phyloP scores from a whole-genome alignment of 1,284 basidiomycete genomes.

The Bjerkandera adusta region DNA sequence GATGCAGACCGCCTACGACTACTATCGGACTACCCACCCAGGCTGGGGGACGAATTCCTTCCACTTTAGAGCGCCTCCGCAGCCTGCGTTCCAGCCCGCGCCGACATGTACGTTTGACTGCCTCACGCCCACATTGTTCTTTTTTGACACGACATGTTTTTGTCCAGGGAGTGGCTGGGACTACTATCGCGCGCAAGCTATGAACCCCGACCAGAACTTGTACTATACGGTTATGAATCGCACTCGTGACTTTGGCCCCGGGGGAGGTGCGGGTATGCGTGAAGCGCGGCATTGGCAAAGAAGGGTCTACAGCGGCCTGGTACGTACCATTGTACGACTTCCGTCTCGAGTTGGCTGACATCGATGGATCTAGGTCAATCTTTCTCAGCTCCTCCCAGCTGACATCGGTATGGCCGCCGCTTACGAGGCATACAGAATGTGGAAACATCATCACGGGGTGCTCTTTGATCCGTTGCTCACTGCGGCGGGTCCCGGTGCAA shows the following conservation, averaged over 20 bases:
- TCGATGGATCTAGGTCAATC: constrained; percentile 29
- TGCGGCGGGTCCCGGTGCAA: constrained; percentile 36
- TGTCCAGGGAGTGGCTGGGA: constrained; percentile 54
- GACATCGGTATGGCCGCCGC: constrained; percentile 69
- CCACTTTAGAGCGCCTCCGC: constrained; percentile 51
- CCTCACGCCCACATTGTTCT: constrained; percentile 18
- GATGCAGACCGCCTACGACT: constrained; percentile 11
- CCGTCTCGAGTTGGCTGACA: background rate
- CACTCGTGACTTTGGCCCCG: constrained; percentile 38
- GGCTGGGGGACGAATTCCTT: constrained; percentile 36
- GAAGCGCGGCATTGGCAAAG: constrained; percentile 60
- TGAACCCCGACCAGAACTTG: constrained; percentile 51
- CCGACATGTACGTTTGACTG: constrained; percentile 47
- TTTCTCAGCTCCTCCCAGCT: constrained; percentile 38
- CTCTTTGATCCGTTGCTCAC: constrained; percentile 47
- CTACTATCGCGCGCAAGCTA: constrained; percentile 59
- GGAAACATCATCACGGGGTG: constrained; percentile 48
- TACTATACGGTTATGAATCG: constrained; percentile 57
- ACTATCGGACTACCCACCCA: constrained; percentile 20
- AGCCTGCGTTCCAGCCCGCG: constrained; percentile 56
- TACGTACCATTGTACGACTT: constrained; percentile 27
- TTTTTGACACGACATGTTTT: constrained; percentile 8
- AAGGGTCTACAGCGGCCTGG: constrained; percentile 55
- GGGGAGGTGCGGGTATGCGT: constrained; percentile 46
- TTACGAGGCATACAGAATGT: constrained; percentile 64